These are phyloP conservation scores for Auricularia sp. DNA, from an alignment of 768 basidiomycete species.

Conservation along the genomic window DNA sequence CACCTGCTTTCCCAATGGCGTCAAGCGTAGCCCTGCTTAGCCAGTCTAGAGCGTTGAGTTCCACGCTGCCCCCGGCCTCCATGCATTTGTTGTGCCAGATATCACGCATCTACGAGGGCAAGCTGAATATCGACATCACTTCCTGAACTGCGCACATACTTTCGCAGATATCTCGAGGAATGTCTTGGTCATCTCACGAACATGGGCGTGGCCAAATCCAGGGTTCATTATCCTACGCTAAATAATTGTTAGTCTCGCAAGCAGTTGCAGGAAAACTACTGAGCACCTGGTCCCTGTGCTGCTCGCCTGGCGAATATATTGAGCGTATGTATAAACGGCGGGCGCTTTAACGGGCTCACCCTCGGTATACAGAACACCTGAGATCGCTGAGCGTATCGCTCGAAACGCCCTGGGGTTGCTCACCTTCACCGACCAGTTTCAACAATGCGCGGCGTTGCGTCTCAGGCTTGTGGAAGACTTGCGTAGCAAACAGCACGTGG, in stretches of 20 bases:
- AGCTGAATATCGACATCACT: too few species aligned
- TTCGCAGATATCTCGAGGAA: conserved; percentile 47
- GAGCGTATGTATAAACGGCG: conserved; percentile 14
- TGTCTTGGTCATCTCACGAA: conserved; percentile 45
- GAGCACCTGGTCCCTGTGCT: not conserved
- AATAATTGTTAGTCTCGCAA: not conserved
- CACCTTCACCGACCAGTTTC: conserved; percentile 2
- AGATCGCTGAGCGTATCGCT: too few species aligned
- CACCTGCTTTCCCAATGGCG: conserved; percentile 17
- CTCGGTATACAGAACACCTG: not conserved
- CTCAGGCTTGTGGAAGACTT: conserved; percentile 46
- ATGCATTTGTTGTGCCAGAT: conserved; percentile 10
- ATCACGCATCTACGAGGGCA: conserved; percentile 12
- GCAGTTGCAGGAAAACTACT: not conserved
- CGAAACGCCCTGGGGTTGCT: not conserved
- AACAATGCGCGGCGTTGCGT: conserved; percentile 21
- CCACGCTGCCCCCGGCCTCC: conserved; percentile 5
- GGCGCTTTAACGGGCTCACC: not conserved
- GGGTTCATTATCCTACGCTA: conserved; percentile 35
- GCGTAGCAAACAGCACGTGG: conserved; percentile 50
- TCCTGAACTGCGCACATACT: conserved; percentile 19
- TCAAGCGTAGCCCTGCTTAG: conserved; percentile 19
- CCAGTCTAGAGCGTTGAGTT: conserved; percentile 27
- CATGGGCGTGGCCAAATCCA: conserved; percentile 51
- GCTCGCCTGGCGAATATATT: not conserved